Percentiles rank a stretch among this genome's conserved stretches.
Conservation (phyloP, 2,329 filamentous ascomycete species). For the Alternaria triticina region DNA sequence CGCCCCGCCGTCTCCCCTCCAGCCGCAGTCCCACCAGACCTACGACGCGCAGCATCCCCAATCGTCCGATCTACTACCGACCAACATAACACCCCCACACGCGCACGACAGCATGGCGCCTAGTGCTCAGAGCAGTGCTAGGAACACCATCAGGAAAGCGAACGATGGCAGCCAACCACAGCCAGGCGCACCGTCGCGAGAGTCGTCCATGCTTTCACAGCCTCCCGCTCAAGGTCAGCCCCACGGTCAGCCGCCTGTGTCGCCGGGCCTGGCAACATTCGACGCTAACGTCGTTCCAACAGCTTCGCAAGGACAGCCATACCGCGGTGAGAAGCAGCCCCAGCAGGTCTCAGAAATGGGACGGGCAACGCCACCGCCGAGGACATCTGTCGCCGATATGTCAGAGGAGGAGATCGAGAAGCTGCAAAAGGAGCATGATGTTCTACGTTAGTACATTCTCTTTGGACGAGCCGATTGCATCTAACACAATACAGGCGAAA, state of each 20-base stretch:
- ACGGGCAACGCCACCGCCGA: constrained; percentile 55
- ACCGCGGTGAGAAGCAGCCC: constrained; percentile 46
- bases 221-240: constrained; percentile 46
- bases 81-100: constrained; percentile 39
- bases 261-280: constrained; percentile 51
- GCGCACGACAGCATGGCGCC: constrained; percentile 45
- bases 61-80: constrained; percentile 29
- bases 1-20: constrained; percentile 45
- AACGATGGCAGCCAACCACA: constrained; percentile 38
- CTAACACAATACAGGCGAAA: constrained; percentile 67
- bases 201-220: constrained; percentile 45
- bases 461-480: neutral
- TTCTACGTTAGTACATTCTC: constrained; percentile 51
- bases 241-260: constrained; percentile 43
- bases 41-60: constrained; percentile 42
- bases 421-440: constrained; percentile 58
- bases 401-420: constrained; percentile 56
- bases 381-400: constrained; percentile 50
- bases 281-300: constrained; percentile 54
- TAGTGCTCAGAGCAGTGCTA: constrained; percentile 23
- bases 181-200: constrained; percentile 40
- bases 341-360: constrained; percentile 44
- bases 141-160: constrained; percentile 45
- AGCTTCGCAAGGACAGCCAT: constrained; percentile 53
- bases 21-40: constrained; percentile 38